A percentile compares a stretch with the other conserved stretches of the same genome.
These are phyloP conservation scores for Penicillium decumbens DNA, from an alignment of 2,329 filamentous ascomycete genomes.

Conservation along the genomic window DNA sequence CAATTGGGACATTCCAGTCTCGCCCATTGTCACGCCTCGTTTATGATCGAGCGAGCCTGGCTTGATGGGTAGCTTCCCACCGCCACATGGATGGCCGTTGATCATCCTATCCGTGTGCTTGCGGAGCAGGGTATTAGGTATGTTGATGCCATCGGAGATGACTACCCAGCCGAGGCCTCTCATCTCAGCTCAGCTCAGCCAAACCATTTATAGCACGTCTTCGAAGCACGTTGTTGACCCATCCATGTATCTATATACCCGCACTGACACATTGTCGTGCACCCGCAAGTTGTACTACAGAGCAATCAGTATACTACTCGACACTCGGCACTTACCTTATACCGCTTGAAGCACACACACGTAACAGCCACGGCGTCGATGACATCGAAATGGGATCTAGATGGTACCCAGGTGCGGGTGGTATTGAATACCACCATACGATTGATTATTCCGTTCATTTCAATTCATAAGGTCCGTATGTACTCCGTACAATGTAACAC, in stretches of 20 bases:
- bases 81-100: background rate
- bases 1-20: background rate
- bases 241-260: slow-evolving; percentile 1
- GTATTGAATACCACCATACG: background rate
- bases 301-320: no score
- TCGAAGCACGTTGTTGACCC: background rate
- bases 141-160: background rate
- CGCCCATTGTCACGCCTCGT: background rate
- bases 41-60: background rate
- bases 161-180: background rate
- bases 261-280: background rate
- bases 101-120: background rate
- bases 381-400: background rate
- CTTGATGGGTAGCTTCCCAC: background rate
- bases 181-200: background rate
- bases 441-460: background rate
- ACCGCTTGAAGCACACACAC: background rate
- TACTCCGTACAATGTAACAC: background rate
- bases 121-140: background rate
- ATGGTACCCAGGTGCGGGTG: background rate
- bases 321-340: no score
- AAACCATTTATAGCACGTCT: background rate
- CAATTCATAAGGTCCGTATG: background rate
- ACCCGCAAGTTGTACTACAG: background rate
- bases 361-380: background rate